phyloP scores from a whole-genome alignment of 164 flowering plant genomes.

The Macadamia tetraphylla region DNA sequence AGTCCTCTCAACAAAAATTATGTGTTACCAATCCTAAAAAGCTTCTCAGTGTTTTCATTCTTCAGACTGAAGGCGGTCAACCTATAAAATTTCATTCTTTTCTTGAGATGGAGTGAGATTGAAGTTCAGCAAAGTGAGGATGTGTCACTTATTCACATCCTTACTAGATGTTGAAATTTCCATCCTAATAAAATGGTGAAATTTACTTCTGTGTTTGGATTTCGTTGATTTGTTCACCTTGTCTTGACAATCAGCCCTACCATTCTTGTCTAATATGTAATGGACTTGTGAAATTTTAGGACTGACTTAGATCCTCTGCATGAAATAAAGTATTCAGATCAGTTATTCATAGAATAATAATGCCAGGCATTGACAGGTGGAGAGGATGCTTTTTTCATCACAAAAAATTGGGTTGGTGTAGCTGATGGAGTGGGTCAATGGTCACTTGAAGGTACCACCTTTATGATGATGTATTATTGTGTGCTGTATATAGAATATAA shows the following conservation, averaged over 20 bases:
- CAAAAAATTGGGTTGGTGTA: conserved; percentile 63
- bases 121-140: too few species aligned
- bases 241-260: background rate
- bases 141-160: background rate
- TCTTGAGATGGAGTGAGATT: too few species aligned
- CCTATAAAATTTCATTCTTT: too few species aligned
- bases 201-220: background rate
- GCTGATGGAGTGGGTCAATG: conserved; percentile 84
- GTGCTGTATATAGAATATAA: too few species aligned
- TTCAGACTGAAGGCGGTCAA: too few species aligned
- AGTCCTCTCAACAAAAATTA: too few species aligned
- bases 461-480: background rate
- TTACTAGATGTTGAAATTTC: background rate
- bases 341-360: conserved; percentile 44
- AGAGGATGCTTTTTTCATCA: conserved; percentile 73
- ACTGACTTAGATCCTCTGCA: conserved; percentile 3
- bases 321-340: conserved; percentile 6
- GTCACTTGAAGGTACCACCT: conserved; percentile 67
- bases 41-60: too few species aligned
- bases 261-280: background rate
- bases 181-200: background rate
- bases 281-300: background rate
- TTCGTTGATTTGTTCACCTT: background rate
- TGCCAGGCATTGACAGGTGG: conserved; percentile 86
- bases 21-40: too few species aligned